phyloP scores from a whole-genome alignment of 306 rosid species.

The Malus domestica region ASM211411v1 NC_041800.1:27558233-27558732 shows the following conservation, averaged over 20 bases:
- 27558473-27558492: conserved; percentile 83
- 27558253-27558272: conserved; percentile 84
- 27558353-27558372: conserved; percentile 92
- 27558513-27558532: conserved; percentile 98
- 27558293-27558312: conserved; percentile 94
- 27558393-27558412: conserved; percentile 56
- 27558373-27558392: conserved; percentile 80
- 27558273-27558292: conserved; percentile 78
- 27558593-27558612: neutral
- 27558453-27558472: conserved; percentile 63
- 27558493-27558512: conserved; percentile 96
- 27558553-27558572: conserved; percentile 8
- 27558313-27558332: conserved; percentile 89
- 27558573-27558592: neutral
- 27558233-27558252: conserved; percentile 93
- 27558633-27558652: neutral
- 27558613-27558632: neutral
- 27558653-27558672: neutral
- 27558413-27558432: conserved; percentile 59
- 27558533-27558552: conserved; percentile 79
- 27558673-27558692: neutral
- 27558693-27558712: neutral
- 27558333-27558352: conserved; percentile 90
- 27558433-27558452: conserved; percentile 56
- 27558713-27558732: neutral